phyloP scores from a whole-genome alignment of 441 rosid genomes.

The Metrosideros polymorpha region DNA sequence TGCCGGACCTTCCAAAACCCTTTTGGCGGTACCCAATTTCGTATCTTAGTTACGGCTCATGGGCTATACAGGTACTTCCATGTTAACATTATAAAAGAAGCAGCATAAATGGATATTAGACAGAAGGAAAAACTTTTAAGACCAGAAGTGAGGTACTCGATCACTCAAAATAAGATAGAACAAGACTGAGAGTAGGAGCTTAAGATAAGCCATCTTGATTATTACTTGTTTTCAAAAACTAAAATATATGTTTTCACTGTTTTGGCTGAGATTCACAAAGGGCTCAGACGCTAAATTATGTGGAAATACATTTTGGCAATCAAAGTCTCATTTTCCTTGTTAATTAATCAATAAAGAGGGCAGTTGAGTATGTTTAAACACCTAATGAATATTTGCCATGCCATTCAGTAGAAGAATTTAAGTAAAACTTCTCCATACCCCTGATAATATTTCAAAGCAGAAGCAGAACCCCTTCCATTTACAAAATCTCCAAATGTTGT shows the following conservation, averaged over 20 bases:
- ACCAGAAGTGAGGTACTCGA: background rate
- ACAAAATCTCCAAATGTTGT: background rate
- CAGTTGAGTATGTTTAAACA: background rate
- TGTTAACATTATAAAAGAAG: background rate
- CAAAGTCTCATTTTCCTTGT: background rate
- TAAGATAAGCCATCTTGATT: background rate
- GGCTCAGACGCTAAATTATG: background rate
- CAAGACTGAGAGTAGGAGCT: background rate
- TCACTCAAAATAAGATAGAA: background rate
- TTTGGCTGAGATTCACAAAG: background rate
- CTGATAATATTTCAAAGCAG: background rate
- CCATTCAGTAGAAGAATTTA: background rate
- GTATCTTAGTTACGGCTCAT: constrained; percentile 17
- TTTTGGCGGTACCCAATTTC: constrained; percentile 32
- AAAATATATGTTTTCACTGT: background rate
- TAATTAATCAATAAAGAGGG: background rate
- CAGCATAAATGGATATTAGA: background rate
- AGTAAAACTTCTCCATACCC: background rate
- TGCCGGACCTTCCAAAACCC: constrained; percentile 21
- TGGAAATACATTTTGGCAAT: background rate
- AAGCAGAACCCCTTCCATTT: background rate
- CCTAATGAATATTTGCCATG: background rate
- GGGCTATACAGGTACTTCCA: constrained; percentile 23
- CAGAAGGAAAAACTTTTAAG: background rate
- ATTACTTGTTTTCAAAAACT: background rate